A percentile compares a stretch with the other conserved stretches of the same genome.
These are phyloP conservation scores for Claviceps lovelessii DNA, from an alignment of 2,329 filamentous ascomycete genomes.

Conservation along the genomic window DNA sequence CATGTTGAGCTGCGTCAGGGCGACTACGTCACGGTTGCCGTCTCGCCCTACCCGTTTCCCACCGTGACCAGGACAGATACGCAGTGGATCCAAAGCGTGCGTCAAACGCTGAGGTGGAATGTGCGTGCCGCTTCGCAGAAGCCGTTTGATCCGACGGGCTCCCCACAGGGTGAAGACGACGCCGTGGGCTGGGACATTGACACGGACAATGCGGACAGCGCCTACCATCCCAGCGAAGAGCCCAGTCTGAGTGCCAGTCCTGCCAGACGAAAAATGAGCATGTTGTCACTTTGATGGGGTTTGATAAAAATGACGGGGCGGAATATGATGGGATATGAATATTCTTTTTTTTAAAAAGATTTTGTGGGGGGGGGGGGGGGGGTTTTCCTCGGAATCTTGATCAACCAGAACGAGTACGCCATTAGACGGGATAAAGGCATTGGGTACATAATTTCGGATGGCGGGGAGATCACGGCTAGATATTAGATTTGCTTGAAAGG, in stretches of 20 bases:
- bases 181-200: constrained; percentile 82
- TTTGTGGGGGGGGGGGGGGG: no score
- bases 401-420: no score
- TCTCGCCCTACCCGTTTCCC: constrained; percentile 91
- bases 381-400: no score
- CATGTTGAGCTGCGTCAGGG: constrained; percentile 85
- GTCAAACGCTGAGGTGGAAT: constrained; percentile 87
- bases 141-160: constrained; percentile 46
- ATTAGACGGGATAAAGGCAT: no score
- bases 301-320: no score
- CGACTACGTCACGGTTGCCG: constrained; percentile 90
- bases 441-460: no score
- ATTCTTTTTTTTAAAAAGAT: no score
- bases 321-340: no score
- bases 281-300: constrained; percentile 35
- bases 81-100: constrained; percentile 96
- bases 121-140: constrained; percentile 85
- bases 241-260: constrained; percentile 54
- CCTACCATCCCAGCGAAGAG: constrained; percentile 58
- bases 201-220: constrained; percentile 77
- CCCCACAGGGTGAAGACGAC: constrained; percentile 33
- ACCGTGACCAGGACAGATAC: constrained; percentile 80
- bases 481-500: neutral
- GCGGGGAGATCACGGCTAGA: neutral
- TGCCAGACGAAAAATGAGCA: constrained; percentile 57